phyloP scores from a whole-genome alignment of 495 filamentous ascomycete genomes.

The Penicillium chermesinum region DNA sequence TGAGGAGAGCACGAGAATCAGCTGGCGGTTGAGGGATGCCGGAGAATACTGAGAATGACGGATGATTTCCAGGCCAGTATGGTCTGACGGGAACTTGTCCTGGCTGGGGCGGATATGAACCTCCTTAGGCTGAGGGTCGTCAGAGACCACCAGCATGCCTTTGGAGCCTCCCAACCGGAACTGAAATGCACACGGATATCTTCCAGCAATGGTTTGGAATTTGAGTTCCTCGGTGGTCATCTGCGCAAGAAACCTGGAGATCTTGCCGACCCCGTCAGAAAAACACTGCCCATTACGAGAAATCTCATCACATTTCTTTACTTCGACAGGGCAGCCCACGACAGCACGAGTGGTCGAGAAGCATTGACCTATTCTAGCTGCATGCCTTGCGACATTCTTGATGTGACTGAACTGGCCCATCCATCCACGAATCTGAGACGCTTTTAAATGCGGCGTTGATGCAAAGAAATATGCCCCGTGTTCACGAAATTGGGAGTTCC shows the following conservation, averaged over 20 bases:
- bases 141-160: slow-evolving; percentile 72
- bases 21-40: slow-evolving; percentile 81
- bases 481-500: slow-evolving; percentile 92
- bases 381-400: slow-evolving; percentile 73
- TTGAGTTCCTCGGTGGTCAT: slow-evolving; percentile 62
- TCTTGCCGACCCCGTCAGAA: slow-evolving; percentile 91
- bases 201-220: slow-evolving; percentile 37
- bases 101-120: slow-evolving; percentile 78
- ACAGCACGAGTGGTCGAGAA: slow-evolving; percentile 88
- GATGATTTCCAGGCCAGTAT: slow-evolving; percentile 77
- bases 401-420: slow-evolving; percentile 87
- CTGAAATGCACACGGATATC: slow-evolving; percentile 76
- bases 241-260: slow-evolving; percentile 69
- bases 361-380: slow-evolving; percentile 85
- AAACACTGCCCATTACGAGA: slow-evolving; percentile 62
- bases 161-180: slow-evolving; percentile 91
- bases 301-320: slow-evolving; percentile 57
- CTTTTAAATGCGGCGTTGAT: slow-evolving; percentile 52
- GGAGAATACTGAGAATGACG: slow-evolving; percentile 66
- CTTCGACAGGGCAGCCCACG: slow-evolving; percentile 30
- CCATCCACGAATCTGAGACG: slow-evolving; percentile 74
- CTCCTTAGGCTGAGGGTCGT: slow-evolving; percentile 53
- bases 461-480: slow-evolving; percentile 89
- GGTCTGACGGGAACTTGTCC: slow-evolving; percentile 72
- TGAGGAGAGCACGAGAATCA: slow-evolving; percentile 75